These are phyloP conservation scores for Porcisia deanei DNA, from an alignment of 208 protist genomes.

Conservation along the genomic window DNA sequence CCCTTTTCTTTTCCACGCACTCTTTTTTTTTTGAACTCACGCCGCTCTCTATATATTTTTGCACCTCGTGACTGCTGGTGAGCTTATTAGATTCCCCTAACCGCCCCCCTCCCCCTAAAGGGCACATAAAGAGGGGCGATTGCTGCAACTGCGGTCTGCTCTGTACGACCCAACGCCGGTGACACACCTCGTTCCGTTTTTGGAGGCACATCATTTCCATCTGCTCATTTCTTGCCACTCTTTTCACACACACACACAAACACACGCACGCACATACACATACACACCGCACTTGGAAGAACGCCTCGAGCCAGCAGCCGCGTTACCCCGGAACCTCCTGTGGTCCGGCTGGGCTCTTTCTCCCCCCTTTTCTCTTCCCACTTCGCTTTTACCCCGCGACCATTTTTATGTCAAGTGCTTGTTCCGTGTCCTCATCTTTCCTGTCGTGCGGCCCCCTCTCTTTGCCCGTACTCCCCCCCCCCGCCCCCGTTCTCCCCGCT, in stretches of 20 bases:
- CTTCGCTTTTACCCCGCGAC: background rate
- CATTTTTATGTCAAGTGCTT: background rate
- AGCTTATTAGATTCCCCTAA: too few relatives aligned
- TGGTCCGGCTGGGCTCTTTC: background rate
- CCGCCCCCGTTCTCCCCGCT: too few relatives aligned
- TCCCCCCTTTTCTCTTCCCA: background rate
- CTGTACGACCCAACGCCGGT: background rate
- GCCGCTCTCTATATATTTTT: background rate
- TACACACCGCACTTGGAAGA: background rate
- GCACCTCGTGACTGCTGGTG: background rate
- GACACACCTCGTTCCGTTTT: background rate
- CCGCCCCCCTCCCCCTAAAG: background rate
- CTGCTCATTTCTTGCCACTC: background rate
- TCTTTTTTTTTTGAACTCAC: background rate
- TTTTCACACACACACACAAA: background rate
- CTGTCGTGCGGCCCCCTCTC: too few relatives aligned
- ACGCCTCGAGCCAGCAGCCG: background rate
- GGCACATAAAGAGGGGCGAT: too few relatives aligned
- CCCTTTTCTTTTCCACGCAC: background rate
- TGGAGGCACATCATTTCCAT: background rate
- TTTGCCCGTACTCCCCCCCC: too few relatives aligned
- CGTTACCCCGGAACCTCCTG: background rate
- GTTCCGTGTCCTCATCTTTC: too few relatives aligned
- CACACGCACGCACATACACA: background rate
- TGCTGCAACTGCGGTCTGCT: background rate